Percentiles rank a stretch among this genome's conserved stretches.
These are phyloP conservation scores for Dryas integrifolia DNA, from an alignment of 331 rosid genomes.

Conservation along the genomic window DNA sequence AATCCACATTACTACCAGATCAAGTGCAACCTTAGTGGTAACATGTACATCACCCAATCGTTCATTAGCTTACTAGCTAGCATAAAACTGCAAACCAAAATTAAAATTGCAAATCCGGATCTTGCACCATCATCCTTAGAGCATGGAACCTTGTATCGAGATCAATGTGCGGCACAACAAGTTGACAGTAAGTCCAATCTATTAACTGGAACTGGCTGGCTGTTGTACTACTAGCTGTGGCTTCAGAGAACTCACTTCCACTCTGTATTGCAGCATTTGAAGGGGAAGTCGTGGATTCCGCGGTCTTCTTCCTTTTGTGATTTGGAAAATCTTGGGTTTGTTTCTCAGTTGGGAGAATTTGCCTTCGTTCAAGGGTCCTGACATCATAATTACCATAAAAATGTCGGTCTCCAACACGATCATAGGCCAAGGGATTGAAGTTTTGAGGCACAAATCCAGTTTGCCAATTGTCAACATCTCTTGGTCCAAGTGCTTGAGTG, in stretches of 20 bases:
- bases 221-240: neutral
- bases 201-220: neutral
- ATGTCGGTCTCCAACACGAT: neutral
- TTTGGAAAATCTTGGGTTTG: neutral
- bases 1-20: too few relatives aligned
- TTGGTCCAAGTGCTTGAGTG: neutral
- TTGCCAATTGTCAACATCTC: constrained; percentile 11
- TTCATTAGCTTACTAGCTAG: neutral
- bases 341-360: neutral
- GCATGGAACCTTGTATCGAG: neutral
- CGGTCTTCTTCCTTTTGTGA: neutral
- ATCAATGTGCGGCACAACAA: neutral
- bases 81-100: neutral
- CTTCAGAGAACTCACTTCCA: neutral
- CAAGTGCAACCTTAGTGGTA: too few relatives aligned
- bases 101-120: neutral
- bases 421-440: neutral
- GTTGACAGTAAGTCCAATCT: neutral
- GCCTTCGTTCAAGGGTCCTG: neutral
- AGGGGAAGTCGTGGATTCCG: too few relatives aligned
- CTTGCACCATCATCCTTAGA: neutral
- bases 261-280: constrained; percentile 4
- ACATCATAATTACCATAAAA: neutral
- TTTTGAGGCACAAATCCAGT: neutral
- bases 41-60: neutral